These are phyloP conservation scores for Leccinum cinnamomeum DNA, from an alignment of 1,284 basidiomycete species.

Conservation along the genomic window DNA sequence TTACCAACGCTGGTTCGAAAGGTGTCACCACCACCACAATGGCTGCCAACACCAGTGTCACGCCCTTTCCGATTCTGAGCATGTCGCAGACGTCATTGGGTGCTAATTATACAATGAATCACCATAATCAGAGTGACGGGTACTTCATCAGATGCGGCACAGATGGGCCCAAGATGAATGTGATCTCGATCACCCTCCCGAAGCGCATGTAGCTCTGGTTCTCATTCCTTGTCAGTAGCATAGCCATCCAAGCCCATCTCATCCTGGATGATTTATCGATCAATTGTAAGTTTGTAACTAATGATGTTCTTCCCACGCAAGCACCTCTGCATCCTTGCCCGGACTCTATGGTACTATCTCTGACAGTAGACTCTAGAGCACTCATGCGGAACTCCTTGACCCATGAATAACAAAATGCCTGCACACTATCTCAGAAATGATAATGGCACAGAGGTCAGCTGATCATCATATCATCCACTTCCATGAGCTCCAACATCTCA, in stretches of 20 bases:
- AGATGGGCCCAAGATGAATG: constrained; percentile 14
- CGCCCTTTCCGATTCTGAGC: constrained; percentile 29
- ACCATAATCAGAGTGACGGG: not conserved
- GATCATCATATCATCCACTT: not conserved
- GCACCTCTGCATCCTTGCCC: no score
- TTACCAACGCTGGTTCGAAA: not conserved
- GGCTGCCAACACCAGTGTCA: not conserved
- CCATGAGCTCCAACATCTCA: constrained; percentile 9
- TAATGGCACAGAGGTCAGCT: no score
- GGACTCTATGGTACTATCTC: no score
- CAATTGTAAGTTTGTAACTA: no score
- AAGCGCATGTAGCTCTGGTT: not conserved
- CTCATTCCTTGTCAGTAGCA: not conserved
- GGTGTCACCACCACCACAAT: not conserved
- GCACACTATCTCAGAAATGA: no score
- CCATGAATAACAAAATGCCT: no score
- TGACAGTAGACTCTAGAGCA: no score
- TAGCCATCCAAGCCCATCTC: constrained; percentile 9
- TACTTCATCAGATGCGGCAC: not conserved
- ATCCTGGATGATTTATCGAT: not conserved
- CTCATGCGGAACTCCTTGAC: no score
- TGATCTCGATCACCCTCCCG: constrained; percentile 5
- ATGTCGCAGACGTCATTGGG: constrained; percentile 1
- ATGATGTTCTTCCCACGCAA: no score
- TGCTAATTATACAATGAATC: not conserved